Conservation (phyloP, 805 yeast genomes). For the Lipomyces yamadae region DNA sequence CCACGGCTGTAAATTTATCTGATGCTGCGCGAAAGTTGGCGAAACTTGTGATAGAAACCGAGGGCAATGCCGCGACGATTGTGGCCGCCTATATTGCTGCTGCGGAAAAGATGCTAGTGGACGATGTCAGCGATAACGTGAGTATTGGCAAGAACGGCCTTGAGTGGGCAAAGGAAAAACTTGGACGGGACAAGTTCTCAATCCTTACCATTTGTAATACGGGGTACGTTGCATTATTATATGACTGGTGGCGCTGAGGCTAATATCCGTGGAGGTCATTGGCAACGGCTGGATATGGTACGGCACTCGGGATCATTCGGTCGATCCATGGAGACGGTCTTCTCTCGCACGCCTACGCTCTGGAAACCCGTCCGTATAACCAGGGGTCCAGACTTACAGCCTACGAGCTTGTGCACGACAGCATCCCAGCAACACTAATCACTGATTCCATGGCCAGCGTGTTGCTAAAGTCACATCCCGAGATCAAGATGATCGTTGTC, state of each 20-base stretch:
- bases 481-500: slow-evolving; percentile 85
- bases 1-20: slow-evolving; percentile 92
- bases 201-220: slow-evolving; percentile 94
- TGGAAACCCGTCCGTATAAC: slow-evolving; percentile 95
- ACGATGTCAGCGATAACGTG: slow-evolving; percentile 77
- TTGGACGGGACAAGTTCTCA: slow-evolving; percentile 66
- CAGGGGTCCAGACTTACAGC: slow-evolving; percentile 96
- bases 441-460: slow-evolving; percentile 93
- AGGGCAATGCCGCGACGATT: slow-evolving; percentile 43
- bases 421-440: slow-evolving; percentile 84
- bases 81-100: slow-evolving; percentile 45
- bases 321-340: slow-evolving; percentile 59
- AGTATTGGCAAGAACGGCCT: slow-evolving; percentile 83
- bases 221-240: slow-evolving; percentile 51
- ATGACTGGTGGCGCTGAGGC: background rate
- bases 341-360: slow-evolving; percentile 69
- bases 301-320: slow-evolving; percentile 91
- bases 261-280: slow-evolving; percentile 52
- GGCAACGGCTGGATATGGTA: slow-evolving; percentile 97
- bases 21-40: slow-evolving; percentile 69
- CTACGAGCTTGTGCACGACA: slow-evolving; percentile 82
- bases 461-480: slow-evolving; percentile 61
- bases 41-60: slow-evolving; percentile 39
- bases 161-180: slow-evolving; percentile 57
- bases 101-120: slow-evolving; percentile 62